Percentiles rank a stretch among this genome's conserved stretches.
phyloP scores from a whole-genome alignment of 2,329 filamentous ascomycete species.

The Claviceps sp. region DNA sequence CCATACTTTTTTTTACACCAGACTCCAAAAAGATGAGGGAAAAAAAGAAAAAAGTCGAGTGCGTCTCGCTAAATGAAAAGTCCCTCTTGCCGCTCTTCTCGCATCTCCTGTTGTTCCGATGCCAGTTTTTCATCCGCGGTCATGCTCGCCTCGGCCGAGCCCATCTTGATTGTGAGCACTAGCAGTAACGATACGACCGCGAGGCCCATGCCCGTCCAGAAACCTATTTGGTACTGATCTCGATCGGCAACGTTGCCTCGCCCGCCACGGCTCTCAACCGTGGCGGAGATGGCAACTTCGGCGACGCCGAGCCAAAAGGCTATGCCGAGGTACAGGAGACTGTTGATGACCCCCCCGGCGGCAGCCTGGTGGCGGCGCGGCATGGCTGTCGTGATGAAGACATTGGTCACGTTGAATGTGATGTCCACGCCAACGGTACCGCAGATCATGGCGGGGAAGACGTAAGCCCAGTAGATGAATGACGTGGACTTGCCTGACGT shows the following conservation, averaged over 20 bases:
- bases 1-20: too few species aligned
- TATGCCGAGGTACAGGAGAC: conserved; percentile 57
- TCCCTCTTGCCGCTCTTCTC: not conserved
- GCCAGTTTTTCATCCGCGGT: conserved; percentile 42
- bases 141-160: conserved; percentile 40
- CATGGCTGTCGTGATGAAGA: conserved; percentile 64
- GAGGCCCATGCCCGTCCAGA: conserved; percentile 51
- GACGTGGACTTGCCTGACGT: conserved; percentile 10
- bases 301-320: conserved; percentile 58
- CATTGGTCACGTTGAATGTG: conserved; percentile 60
- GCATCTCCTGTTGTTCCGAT: conserved; percentile 7
- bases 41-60: too few species aligned
- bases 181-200: conserved; percentile 37
- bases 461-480: conserved; percentile 53
- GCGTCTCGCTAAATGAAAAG: not conserved
- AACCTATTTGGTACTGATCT: conserved; percentile 49
- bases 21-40: too few species aligned
- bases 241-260: conserved; percentile 23
- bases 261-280: conserved; percentile 16
- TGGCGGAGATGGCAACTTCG: conserved; percentile 47
- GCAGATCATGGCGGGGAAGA: conserved; percentile 58
- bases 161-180: conserved; percentile 42
- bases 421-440: conserved; percentile 64
- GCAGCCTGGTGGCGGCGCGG: conserved; percentile 55
- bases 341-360: conserved; percentile 59